Evolutionary conservation across 176 grass and related monocot species (phyloP), one percentile per base, ranked within the genome.

Genomic region (Thinopyrum elongatum): DNA sequence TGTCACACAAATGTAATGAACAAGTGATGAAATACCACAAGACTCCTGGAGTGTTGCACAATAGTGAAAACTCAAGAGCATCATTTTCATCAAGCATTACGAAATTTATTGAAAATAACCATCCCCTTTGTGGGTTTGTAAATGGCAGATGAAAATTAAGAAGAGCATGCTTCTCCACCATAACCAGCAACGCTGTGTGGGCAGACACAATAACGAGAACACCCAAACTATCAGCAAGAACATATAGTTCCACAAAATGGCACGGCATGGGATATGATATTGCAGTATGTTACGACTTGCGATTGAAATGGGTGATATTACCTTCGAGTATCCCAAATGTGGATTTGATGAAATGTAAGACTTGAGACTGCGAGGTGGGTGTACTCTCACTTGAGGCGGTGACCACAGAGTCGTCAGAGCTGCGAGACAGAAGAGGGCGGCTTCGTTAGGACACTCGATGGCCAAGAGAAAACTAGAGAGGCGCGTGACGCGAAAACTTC

Each of bases 281-380:
- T 16, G 27, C 26, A 81, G 31, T 12, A 65, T 8, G 4, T 13
- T 62, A 60, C 4, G 19, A 53, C 1, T 27, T 10, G 10, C 38
- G 8, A n/a, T 39, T 66, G 26, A 76, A 63, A 51, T 71, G 73
- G 21, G 8, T 0, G 33, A 17, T 53, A 15, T 73, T 69, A 93
- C 88, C 91, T 90, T 88, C 47, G 16, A 83, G 85, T 6, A 55
- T 78, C 31, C 80, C 88, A 63, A 90, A 90, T 17, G 88, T 33
- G 10, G 91, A 88, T 72, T 86, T 90, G 78, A 93, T 80, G 75
- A 90, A 93, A 85, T 55, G 60, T 7, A 93, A 22, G 7, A 88
- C 25, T 47, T 93, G 72, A 88, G 72, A 78, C 13, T 83, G 78
- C 39, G 73, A 86, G 13, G 78, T 16, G 22, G 62, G 55, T 57